Conservation (phyloP, 371 early-diverging fungal genomes). For the Mucor indicus region DNA sequence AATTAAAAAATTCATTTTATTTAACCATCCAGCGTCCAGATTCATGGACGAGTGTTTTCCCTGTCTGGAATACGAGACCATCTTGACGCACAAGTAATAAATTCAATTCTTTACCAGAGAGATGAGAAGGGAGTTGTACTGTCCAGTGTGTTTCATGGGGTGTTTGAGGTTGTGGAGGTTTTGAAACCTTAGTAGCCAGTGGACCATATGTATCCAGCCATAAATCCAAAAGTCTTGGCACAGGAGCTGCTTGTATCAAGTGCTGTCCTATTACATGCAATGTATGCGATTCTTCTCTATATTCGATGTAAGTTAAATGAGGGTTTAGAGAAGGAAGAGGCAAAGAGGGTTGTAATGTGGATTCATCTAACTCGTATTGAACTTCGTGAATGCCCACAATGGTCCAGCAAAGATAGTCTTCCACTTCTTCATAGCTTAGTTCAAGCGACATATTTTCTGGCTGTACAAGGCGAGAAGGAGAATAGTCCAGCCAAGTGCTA, state of each 20-base stretch:
- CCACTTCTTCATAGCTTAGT: constrained; percentile 44
- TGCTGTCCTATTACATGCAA: constrained; percentile 31
- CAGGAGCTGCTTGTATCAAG: constrained; percentile 25
- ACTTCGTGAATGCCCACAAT: constrained; percentile 71
- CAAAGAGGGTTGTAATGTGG: not conserved
- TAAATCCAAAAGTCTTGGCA: constrained; percentile 25
- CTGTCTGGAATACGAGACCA: constrained; percentile 36
- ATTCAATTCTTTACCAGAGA: too few relatives aligned
- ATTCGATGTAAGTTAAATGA: constrained; percentile 24
- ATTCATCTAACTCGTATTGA: constrained; percentile 51
- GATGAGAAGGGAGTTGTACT: constrained; percentile 25
- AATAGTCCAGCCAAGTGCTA: constrained; percentile 28
- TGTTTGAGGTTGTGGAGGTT: constrained; percentile 23
- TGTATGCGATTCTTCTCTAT: constrained; percentile 23
- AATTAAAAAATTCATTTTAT: too few relatives aligned
- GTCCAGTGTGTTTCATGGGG: constrained; percentile 30
- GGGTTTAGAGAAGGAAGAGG: not conserved
- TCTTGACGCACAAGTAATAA: too few relatives aligned
- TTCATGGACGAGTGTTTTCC: too few relatives aligned
- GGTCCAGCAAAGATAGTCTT: constrained; percentile 84
- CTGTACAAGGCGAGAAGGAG: constrained; percentile 34
- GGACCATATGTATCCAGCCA: constrained; percentile 43
- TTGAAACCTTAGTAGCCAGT: constrained; percentile 13
- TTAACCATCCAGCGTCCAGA: too few relatives aligned
- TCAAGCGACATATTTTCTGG: constrained; percentile 25